Percentiles rank a stretch among this genome's conserved stretches.
Evolutionary conservation across 148 eudicot species (phyloP).

Genomic region (Heliosperma pusillum): DNA sequence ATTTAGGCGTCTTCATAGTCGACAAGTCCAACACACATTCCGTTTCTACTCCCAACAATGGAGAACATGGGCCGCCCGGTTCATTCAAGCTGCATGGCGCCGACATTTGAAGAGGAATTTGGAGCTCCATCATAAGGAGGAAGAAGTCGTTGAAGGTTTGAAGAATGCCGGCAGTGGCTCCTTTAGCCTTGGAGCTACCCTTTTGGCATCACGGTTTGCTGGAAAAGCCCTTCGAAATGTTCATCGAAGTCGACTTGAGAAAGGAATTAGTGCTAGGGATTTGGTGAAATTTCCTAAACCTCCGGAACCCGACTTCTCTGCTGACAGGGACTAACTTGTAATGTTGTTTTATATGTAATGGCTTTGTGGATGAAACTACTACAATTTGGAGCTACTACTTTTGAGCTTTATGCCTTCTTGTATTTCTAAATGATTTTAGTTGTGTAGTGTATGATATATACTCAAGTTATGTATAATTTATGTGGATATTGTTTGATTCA

Average conservation of each 20-base stretch:
- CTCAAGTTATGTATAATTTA: not conserved
- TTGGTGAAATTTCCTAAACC: slow-evolving; percentile 81
- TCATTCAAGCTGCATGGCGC: slow-evolving; percentile 89
- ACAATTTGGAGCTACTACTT: not conserved
- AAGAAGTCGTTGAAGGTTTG: slow-evolving; percentile 44
- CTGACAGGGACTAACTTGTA: slow-evolving; percentile 53
- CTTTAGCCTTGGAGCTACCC: slow-evolving; percentile 67
- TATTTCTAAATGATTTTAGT: slow-evolving; percentile 16
- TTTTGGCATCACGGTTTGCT: slow-evolving; percentile 69
- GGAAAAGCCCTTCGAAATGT: slow-evolving; percentile 82
- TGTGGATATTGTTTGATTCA: not conserved
- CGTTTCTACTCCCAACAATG: slow-evolving; percentile 88
- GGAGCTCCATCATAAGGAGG: slow-evolving; percentile 60
- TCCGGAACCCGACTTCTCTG: slow-evolving; percentile 85
- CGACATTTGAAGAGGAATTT: slow-evolving; percentile 65
- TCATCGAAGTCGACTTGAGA: slow-evolving; percentile 61
- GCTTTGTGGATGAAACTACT: slow-evolving; percentile 2
- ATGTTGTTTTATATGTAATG: slow-evolving; percentile 8
- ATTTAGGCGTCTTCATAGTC: slow-evolving; percentile 80
- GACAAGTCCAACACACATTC: slow-evolving; percentile 91
- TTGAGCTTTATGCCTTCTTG: not conserved
- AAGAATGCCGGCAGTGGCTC: slow-evolving; percentile 38
- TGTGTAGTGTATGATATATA: slow-evolving; percentile 19
- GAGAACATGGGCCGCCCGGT: slow-evolving; percentile 91
- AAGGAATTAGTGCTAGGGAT: slow-evolving; percentile 44